These are phyloP conservation scores for Coprinopsis strossmayeri DNA, from an alignment of 768 basidiomycete species.

Conservation along the genomic window DNA sequence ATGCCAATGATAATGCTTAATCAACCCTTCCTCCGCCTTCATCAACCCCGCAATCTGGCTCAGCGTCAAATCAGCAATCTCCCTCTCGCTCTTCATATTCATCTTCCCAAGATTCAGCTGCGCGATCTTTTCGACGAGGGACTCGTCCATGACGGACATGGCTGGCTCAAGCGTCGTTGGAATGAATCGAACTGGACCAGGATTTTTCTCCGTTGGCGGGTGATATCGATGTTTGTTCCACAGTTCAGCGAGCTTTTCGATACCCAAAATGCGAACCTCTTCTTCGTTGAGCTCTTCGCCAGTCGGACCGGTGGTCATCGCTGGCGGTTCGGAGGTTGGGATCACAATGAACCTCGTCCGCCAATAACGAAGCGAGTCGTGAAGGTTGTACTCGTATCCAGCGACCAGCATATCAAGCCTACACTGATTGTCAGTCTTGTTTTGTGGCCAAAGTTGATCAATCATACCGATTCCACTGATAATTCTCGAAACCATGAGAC, in stretches of 20 bases:
- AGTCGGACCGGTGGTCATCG: conserved; percentile 45
- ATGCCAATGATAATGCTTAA: conserved; percentile 86
- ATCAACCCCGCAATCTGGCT: conserved; percentile 71
- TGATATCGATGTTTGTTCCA: conserved; percentile 85
- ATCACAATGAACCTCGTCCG: conserved; percentile 91
- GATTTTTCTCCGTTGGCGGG: conserved; percentile 47
- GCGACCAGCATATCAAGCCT: conserved; percentile 84
- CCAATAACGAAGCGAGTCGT: conserved; percentile 87
- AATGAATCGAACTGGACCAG: conserved; percentile 63
- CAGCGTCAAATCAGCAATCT: conserved; percentile 61
- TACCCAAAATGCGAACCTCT: conserved; percentile 83
- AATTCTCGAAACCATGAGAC: conserved; percentile 75
- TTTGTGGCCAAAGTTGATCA: not conserved
- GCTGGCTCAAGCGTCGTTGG: conserved; percentile 83
- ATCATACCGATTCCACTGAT: conserved; percentile 78
- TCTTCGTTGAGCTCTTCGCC: conserved; percentile 80
- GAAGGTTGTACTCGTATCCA: conserved; percentile 74
- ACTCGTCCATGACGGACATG: conserved; percentile 71
- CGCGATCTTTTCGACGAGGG: conserved; percentile 73
- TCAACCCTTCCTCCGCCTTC: conserved; percentile 80
- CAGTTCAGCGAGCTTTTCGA: conserved; percentile 85
- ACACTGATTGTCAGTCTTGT: conserved; percentile 1
- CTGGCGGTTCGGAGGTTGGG: conserved; percentile 69
- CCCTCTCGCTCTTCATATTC: conserved; percentile 74
- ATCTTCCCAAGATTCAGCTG: conserved; percentile 66